phyloP scores from a whole-genome alignment of 768 basidiomycete genomes.

The Terana coerulea region DNA sequence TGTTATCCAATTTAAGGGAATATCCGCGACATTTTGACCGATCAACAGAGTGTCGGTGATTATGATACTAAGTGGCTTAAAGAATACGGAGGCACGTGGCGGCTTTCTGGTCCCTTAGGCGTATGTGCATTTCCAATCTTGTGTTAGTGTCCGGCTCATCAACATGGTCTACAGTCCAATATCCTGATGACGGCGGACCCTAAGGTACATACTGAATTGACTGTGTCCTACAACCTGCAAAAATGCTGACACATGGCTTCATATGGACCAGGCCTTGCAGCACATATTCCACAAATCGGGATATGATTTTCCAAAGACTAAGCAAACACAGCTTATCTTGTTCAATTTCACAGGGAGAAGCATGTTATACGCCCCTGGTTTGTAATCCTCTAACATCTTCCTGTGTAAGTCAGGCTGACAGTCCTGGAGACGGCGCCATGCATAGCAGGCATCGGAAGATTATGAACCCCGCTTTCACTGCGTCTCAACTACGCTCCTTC shows the following conservation, averaged over 20 bases:
- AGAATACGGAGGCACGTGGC: constrained; percentile 25
- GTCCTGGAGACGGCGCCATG: constrained; percentile 15
- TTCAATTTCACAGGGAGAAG: constrained; percentile 1
- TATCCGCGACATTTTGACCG: constrained; percentile 16
- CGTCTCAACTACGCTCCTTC: constrained; percentile 22
- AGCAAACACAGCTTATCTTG: neutral
- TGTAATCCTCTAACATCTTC: too few species aligned
- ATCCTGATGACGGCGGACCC: constrained; percentile 5
- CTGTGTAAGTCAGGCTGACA: neutral
- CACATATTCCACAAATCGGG: constrained; percentile 10
- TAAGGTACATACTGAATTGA: neutral
- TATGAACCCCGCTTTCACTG: constrained; percentile 30
- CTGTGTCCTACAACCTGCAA: too few species aligned
- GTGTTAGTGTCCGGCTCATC: neutral
- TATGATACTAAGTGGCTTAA: constrained; percentile 25
- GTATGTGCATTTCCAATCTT: constrained; percentile 14
- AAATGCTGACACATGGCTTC: too few species aligned
- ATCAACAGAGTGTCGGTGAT: constrained; percentile 27
- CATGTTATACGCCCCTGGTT: constrained; percentile 9
- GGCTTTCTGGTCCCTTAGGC: constrained; percentile 15
- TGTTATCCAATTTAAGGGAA: constrained; percentile 17
- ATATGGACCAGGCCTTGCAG: constrained; percentile 13
- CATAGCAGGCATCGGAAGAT: constrained; percentile 31
- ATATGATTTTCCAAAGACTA: constrained; percentile 11
- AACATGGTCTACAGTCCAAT: neutral